These are phyloP conservation scores for Ailanthus altissimus DNA, from an alignment of 345 rosid species.

Conservation along the genomic window DNA sequence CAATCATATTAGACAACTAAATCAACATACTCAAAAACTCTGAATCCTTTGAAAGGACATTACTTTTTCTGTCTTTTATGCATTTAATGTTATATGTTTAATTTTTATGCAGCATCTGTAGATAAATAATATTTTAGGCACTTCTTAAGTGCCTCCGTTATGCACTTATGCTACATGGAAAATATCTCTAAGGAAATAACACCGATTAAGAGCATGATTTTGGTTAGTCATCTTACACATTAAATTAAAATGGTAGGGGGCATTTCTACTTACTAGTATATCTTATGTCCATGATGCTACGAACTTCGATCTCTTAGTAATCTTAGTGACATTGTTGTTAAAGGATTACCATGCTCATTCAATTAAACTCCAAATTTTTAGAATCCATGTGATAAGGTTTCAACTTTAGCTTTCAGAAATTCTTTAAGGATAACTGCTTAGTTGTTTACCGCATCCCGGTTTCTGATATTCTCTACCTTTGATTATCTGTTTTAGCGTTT, in stretches of 20 bases:
- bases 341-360: background rate
- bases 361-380: background rate
- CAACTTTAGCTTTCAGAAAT: background rate
- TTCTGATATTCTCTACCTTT: background rate
- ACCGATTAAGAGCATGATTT: background rate
- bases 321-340: background rate
- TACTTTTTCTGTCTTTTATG: background rate
- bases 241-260: background rate
- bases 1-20: background rate
- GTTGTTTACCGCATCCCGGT: background rate
- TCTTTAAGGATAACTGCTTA: background rate
- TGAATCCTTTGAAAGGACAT: background rate
- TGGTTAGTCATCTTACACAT: background rate
- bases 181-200: background rate
- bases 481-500: background rate
- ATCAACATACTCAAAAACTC: background rate
- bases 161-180: background rate
- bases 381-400: background rate
- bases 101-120: no score
- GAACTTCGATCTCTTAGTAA: background rate
- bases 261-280: background rate
- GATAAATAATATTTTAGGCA: background rate
- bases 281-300: background rate
- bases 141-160: background rate
- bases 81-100: background rate